Base-by-base conservation (phyloP, 2,329 filamentous ascomycete genomes). In the Verticillium albo-atrum region DNA sequence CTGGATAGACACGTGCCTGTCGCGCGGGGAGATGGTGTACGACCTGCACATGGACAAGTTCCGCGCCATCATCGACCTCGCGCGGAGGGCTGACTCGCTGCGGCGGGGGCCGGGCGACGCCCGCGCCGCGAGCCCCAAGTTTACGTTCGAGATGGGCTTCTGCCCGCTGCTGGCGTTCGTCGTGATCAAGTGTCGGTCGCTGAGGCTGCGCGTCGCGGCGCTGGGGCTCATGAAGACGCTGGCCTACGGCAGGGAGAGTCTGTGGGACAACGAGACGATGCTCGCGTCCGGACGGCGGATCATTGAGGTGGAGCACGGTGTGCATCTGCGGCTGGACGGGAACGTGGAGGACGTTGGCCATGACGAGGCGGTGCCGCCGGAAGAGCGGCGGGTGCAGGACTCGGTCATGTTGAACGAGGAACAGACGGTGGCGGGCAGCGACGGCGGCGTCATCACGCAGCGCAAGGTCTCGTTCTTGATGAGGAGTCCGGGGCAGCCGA, bases 101-200 rank as follows among this genome's bases (percentile, higher is more conserved):
- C 34, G 47, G 6, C 26, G 50, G 30, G 34, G 51, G 9, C 28
- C 32, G 12, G 26, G 25, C 28, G n/a, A 32, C 20, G 55, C 25
- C 20, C 26, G n/a, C n/a, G n/a, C 35, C 4, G 37, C 25, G 6
- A 56, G 57, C 1, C 37, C 68, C 12, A 72, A 67, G 35, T 79
- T 78, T 62, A 73, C 68, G 26, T 77, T 79, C n/a, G 74, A 76
- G 59, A 73, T 74, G 64, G 76, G 75, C 0, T 77, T 73, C 30
- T 64, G 69, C 3, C 73, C 76, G 0, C 62, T 74, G 10, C 67
- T 79, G 10, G 74, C 72, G 55, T 77, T 74, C 42, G 64, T 76
- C 6, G 64, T 71, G 2, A 64, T 72, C 30, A 77, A 75, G 59
- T 79, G 77, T 47, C 74, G 77, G 0, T 68, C 69, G n/a, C 65